Evolutionary conservation across 2,329 filamentous ascomycete species (phyloP).

Genomic region (Sporothrix humicola): DNA sequence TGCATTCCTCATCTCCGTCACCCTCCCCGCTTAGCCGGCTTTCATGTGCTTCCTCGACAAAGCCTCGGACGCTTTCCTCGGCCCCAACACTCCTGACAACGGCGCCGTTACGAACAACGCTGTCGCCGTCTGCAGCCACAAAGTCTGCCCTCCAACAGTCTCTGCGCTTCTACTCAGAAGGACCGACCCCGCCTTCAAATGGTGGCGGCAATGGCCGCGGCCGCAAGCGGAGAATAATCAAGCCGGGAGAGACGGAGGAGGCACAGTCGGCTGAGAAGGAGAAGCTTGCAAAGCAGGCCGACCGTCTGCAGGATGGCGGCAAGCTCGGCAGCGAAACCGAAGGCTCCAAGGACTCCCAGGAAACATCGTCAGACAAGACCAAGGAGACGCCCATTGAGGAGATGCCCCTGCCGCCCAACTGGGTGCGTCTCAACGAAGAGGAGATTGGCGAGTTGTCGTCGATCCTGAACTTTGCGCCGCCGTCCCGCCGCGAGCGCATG

Average conservation of each 20-base stretch:
- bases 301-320: conserved; percentile 24
- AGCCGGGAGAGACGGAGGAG: conserved; percentile 19
- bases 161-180: conserved; percentile 35
- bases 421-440: conserved; percentile 54
- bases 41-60: neutral
- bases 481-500: conserved; percentile 64
- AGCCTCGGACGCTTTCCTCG: neutral
- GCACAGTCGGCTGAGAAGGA: neutral
- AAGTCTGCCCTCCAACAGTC: conserved; percentile 20
- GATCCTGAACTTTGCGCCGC: conserved; percentile 66
- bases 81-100: neutral
- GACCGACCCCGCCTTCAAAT: conserved; percentile 30
- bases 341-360: neutral
- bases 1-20: conserved; percentile 42
- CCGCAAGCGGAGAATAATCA: conserved; percentile 33
- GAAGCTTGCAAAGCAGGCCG: conserved; percentile 24
- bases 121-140: conserved; percentile 10
- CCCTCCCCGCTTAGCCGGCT: conserved; percentile 40
- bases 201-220: neutral
- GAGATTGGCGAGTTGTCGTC: conserved; percentile 61
- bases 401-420: conserved; percentile 52
- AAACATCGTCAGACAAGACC: conserved; percentile 10
- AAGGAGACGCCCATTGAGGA: conserved; percentile 11
- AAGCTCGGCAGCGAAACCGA: conserved; percentile 27
- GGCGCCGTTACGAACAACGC: conserved; percentile 10